These are phyloP conservation scores for Sporisorium iseilematis-ciliati DNA, from an alignment of 1,284 basidiomycete genomes.

Conservation along the genomic window DNA sequence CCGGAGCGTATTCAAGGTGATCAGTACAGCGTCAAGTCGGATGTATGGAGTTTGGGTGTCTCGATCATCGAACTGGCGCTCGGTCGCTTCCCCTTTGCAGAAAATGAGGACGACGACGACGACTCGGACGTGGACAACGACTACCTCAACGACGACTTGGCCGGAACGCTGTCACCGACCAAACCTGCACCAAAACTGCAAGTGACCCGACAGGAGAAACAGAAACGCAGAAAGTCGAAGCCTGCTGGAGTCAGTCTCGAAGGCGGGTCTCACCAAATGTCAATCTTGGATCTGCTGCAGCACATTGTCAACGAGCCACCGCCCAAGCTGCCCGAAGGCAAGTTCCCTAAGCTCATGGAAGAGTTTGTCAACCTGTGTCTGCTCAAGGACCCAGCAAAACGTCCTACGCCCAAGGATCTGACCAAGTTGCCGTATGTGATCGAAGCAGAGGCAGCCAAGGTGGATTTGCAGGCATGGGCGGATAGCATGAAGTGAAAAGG, in stretches of 20 bases:
- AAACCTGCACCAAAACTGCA: constrained; percentile 31
- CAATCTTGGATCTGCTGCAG: constrained; percentile 93
- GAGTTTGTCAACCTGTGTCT: constrained; percentile 65
- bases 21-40: constrained; percentile 95
- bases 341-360: constrained; percentile 59
- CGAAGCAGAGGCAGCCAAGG: constrained; percentile 43
- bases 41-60: constrained; percentile 96
- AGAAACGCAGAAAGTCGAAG: constrained; percentile 68
- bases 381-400: constrained; percentile 60
- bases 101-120: constrained; percentile 43
- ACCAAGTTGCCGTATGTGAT: constrained; percentile 55
- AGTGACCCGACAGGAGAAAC: constrained; percentile 51
- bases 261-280: constrained; percentile 93
- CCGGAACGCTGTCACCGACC: constrained; percentile 59
- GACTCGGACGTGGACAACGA: constrained; percentile 36
- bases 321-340: constrained; percentile 58
- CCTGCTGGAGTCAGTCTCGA: constrained; percentile 84
- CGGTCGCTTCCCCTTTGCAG: constrained; percentile 86
- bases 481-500: constrained; percentile 36
- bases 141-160: constrained; percentile 46
- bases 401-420: constrained; percentile 66
- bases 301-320: constrained; percentile 85
- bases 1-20: constrained; percentile 99
- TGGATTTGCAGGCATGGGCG: constrained; percentile 60
- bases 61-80: constrained; percentile 92